phyloP scores from a whole-genome alignment of 176 grass and related monocot species.

The Aegilops sharonensis region DNA sequence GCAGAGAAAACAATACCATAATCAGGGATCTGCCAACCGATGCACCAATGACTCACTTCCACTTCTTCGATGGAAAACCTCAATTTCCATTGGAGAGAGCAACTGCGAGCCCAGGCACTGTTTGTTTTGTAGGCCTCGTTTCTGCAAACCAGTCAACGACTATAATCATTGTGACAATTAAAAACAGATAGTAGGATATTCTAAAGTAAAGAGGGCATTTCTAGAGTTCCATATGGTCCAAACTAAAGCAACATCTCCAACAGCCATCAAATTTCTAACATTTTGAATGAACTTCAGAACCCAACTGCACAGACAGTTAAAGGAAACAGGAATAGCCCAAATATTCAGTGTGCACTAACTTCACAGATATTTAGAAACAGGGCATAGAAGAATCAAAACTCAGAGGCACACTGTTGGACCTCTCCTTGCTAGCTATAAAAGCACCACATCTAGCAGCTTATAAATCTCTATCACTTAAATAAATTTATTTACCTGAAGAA shows the following conservation, averaged over 20 bases:
- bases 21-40: too few species aligned
- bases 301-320: too few species aligned
- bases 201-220: too few species aligned
- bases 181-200: not conserved
- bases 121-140: not conserved
- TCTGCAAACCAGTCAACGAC: not conserved
- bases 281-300: fast-evolving
- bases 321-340: too few species aligned
- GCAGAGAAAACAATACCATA: too few species aligned
- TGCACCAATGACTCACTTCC: too few species aligned
- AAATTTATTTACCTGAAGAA: not conserved
- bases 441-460: not conserved
- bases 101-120: not conserved
- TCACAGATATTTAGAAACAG: not conserved
- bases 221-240: too few species aligned
- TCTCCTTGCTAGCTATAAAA: not conserved
- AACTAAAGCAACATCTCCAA: not conserved
- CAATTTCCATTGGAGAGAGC: not conserved
- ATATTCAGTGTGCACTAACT: too few species aligned
- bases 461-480: not conserved
- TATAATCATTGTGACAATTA: not conserved
- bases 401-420: too few species aligned
- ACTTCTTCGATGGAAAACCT: not conserved
- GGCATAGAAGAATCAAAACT: too few species aligned
- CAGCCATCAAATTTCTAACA: too few species aligned